Evolutionary conservation across 306 rosid species (phyloP).

Genomic region (Biancaea sappan): DNA sequence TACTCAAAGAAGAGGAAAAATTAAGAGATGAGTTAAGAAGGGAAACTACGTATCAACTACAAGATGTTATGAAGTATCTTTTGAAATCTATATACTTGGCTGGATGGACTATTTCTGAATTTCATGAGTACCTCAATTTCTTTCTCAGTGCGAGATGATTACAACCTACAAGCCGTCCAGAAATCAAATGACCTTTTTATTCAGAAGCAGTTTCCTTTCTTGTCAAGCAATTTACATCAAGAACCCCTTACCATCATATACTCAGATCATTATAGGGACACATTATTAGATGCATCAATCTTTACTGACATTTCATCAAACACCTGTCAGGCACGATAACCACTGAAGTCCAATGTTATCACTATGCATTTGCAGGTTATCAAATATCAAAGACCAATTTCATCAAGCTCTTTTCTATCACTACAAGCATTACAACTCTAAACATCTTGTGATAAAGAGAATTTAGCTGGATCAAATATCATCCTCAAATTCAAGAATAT

Average conservation of each 20-base stretch:
- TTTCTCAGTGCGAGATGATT: background rate
- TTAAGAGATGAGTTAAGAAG: background rate
- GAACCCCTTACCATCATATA: background rate
- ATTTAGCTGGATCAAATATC: background rate
- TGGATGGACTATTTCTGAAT: background rate
- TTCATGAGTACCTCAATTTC: background rate
- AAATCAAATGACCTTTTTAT: background rate
- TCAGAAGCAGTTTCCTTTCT: background rate
- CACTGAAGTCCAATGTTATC: background rate
- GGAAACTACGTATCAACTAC: background rate
- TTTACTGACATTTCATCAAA: conserved; percentile 32
- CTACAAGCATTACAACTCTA: background rate
- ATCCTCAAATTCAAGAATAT: conserved; percentile 4
- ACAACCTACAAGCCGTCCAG: background rate
- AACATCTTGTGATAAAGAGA: background rate
- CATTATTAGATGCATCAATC: conserved; percentile 20
- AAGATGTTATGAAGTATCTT: background rate
- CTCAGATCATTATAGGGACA: background rate
- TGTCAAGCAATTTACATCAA: background rate
- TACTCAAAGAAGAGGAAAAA: background rate
- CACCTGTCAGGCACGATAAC: conserved; percentile 20
- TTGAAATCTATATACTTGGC: background rate
- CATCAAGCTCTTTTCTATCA: background rate
- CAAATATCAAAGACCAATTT: background rate
- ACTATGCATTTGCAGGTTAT: background rate